phyloP scores from a whole-genome alignment of 2,329 filamentous ascomycete species.

The Ceratocystis variospora region DNA sequence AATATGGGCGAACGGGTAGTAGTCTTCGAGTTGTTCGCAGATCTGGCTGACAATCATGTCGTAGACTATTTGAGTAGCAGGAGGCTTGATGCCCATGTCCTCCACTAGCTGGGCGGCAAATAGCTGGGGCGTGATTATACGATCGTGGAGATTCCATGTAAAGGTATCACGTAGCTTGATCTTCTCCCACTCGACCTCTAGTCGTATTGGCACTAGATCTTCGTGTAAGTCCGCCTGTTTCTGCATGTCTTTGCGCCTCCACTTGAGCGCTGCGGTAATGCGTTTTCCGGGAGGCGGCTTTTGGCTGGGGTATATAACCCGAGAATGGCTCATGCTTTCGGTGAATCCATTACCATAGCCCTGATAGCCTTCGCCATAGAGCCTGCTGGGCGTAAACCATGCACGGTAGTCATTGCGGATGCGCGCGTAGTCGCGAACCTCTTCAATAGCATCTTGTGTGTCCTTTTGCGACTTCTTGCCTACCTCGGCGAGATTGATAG shows the following conservation, averaged over 20 bases:
- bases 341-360: constrained; percentile 83
- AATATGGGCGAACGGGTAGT: constrained; percentile 80
- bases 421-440: constrained; percentile 55
- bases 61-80: constrained; percentile 49
- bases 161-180: constrained; percentile 93
- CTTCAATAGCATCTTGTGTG: constrained; percentile 49
- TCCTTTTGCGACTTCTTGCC: constrained; percentile 42
- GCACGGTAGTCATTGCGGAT: constrained; percentile 42
- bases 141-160: constrained; percentile 95
- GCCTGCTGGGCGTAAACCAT: constrained; percentile 42
- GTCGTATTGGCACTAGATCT: constrained; percentile 75
- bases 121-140: constrained; percentile 61
- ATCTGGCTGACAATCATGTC: constrained; percentile 55
- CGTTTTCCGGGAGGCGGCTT: constrained; percentile 65
- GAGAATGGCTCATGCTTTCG: constrained; percentile 51
- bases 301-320: constrained; percentile 65
- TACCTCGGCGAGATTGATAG: constrained; percentile 37
- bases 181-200: constrained; percentile 93
- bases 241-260: constrained; percentile 65
- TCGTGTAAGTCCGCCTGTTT: constrained; percentile 83
- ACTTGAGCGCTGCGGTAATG: constrained; percentile 57
- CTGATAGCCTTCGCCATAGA: constrained; percentile 64
- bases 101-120: constrained; percentile 86
- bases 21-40: constrained; percentile 80
- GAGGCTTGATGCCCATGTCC: constrained; percentile 68